Conservation (phyloP, 768 basidiomycete genomes). For the Antrodiella citrinella region DNA sequence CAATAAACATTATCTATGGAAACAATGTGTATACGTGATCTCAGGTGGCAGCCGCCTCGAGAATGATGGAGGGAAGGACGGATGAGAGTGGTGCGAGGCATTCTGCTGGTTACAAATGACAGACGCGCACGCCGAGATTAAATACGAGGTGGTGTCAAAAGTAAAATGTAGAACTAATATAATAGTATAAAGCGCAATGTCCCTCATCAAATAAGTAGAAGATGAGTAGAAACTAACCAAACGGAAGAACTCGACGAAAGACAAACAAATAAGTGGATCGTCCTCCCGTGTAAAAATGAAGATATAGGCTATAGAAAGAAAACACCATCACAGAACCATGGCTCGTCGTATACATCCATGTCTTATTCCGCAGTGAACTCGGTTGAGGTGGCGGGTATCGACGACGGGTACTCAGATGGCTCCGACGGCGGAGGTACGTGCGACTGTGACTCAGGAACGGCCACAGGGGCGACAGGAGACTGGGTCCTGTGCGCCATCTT, state of each 20-base stretch:
- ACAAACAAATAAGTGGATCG: neutral
- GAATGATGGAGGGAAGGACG: no score
- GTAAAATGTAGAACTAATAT: neutral
- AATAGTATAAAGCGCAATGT: neutral
- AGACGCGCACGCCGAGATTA: no score
- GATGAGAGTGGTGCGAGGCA: no score
- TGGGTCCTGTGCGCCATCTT: neutral
- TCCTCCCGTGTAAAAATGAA: neutral
- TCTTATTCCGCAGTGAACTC: neutral
- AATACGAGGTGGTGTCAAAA: no score
- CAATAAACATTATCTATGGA: no score
- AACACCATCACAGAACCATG: neutral
- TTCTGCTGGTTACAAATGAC: no score
- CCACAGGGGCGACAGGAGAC: neutral
- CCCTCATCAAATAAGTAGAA: no score
- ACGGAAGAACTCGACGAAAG: neutral
- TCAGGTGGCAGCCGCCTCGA: no score
- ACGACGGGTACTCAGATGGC: neutral
- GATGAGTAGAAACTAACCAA: neutral
- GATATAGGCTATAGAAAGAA: neutral
- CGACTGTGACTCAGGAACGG: neutral
- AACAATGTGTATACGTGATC: no score
- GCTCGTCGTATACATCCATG: neutral
- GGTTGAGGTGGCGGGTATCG: neutral
- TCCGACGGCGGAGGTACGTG: neutral